A percentile compares a stretch with the other conserved stretches of the same genome.
phyloP scores from a whole-genome alignment of 169 alveolate species.

The Plasmodium adleri region DNA sequence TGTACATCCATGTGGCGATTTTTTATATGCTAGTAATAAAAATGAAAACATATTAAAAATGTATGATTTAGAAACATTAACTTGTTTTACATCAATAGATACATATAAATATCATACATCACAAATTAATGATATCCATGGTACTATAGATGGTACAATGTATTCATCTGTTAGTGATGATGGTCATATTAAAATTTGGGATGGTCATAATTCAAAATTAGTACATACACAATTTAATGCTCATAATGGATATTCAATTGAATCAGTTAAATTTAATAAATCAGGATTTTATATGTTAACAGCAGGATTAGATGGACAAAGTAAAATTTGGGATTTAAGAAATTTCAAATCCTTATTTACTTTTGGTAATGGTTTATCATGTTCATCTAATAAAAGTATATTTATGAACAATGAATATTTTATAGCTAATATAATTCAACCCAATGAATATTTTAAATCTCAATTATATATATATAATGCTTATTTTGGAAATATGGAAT shows the following conservation, averaged over 20 bases:
- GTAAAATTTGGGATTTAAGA: conserved; percentile 82
- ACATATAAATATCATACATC: conserved; percentile 22
- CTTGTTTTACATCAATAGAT: conserved; percentile 73
- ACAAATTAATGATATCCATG: conserved; percentile 43
- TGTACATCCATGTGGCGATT: conserved; percentile 89
- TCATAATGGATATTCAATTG: conserved; percentile 79
- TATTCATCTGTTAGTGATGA: conserved; percentile 36
- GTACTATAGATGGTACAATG: conserved; percentile 50
- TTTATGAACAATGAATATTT: conserved; percentile 58
- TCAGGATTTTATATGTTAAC: conserved; percentile 78
- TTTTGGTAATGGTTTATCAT: conserved; percentile 67
- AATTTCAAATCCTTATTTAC: conserved; percentile 64
- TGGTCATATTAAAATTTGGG: conserved; percentile 80
- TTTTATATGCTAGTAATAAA: conserved; percentile 81
- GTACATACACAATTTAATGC: conserved; percentile 73
- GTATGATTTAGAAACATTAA: conserved; percentile 80
- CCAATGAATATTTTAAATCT: conserved; percentile 17
- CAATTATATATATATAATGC: conserved; percentile 50
- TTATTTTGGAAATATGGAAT: conserved; percentile 59
- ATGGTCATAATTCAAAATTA: conserved; percentile 80
- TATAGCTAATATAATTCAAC: conserved; percentile 62
- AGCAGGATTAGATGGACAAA: conserved; percentile 83
- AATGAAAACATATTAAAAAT: conserved; percentile 80
- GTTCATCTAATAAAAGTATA: conserved; percentile 51
- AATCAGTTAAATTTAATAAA: conserved; percentile 78